Percentiles rank a stretch among this genome's conserved stretches.
phyloP scores from a whole-genome alignment of 1,284 basidiomycete species.

The Marasmius tenuissimus region DNA sequence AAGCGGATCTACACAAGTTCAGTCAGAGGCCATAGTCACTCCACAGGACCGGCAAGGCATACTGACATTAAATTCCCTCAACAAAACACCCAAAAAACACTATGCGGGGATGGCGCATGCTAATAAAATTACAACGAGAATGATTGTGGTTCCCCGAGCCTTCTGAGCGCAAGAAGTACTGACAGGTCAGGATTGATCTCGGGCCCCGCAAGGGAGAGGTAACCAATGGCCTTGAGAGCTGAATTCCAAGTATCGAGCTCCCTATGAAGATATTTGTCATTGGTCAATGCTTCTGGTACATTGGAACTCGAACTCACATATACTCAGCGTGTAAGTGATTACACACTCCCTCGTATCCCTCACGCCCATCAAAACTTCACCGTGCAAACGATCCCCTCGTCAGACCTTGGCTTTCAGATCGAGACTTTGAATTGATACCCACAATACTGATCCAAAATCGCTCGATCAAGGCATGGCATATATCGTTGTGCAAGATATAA shows the following conservation, averaged over 20 bases:
- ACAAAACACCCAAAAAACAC: background rate
- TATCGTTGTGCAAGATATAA: background rate
- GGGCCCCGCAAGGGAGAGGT: background rate
- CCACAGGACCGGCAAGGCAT: background rate
- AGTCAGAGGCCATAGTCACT: background rate
- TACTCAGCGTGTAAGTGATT: background rate
- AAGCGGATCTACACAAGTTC: background rate
- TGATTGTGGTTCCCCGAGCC: background rate
- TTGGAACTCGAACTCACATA: background rate
- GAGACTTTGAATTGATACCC: background rate
- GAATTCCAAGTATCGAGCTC: background rate
- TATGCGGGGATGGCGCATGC: background rate
- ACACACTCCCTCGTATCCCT: background rate
- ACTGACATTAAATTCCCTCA: background rate
- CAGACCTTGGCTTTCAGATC: background rate
- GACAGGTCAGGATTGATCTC: background rate
- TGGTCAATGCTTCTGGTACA: background rate
- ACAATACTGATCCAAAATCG: background rate
- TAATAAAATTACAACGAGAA: background rate
- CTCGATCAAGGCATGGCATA: background rate
- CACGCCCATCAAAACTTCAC: background rate
- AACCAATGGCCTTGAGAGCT: background rate
- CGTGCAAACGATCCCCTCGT: background rate
- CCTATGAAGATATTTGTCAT: background rate
- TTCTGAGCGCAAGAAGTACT: background rate